Evolutionary conservation across 23 red algal genomes (phyloP), one percentile per base, ranked within the genome.

Genomic region (Cyanidioschyzon merolae): DNA sequence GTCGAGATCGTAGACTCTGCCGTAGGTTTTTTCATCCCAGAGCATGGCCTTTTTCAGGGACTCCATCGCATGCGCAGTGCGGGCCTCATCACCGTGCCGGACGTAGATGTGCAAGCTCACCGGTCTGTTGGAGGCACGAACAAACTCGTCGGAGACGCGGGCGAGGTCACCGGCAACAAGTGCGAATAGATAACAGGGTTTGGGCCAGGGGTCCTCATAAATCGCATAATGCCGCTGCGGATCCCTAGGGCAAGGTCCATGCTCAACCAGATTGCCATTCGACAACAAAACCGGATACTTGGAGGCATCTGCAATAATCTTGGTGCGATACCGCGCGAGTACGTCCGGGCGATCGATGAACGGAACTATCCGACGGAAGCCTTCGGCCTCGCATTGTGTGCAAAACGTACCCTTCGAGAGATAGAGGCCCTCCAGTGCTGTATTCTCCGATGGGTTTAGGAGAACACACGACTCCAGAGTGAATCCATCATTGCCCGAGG

Each of bases 361-460:
- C 39, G 85, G 88, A 0, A 85, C 90, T 27, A 97, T 97, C 38
- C 83, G 79, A 17, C 93, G 80, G 57, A 97, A 97, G 0, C 86
- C 93, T 58, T 97, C 93, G 37, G 93, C 93, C 51, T 97, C 93
- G 68, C 93, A 97, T 68, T 97, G 93, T 0, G 88, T 97, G 54
- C 85, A 97, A 68, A 86, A 97, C 63, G 90, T 90, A 31, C 88
- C 88, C 38, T 77, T 67, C 41, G 82, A 86, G 85, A 91, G 82
- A 76, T 97, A 97, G 16, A 97, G 74, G 1, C 93, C 93, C 51
- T 89, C 89, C 37, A 97, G 54, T 3, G 87, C 88, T 29, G 31
- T 97, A 77, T 97, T 97, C 58, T 82, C 82, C 0, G 83, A 78
- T 1, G 93, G 93, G 18, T 74, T 50, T 35, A 90, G 82, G 31